Evolutionary conservation across 768 basidiomycete genomes (phyloP).

Genomic region (Phanerodontia chrysosporium): DNA sequence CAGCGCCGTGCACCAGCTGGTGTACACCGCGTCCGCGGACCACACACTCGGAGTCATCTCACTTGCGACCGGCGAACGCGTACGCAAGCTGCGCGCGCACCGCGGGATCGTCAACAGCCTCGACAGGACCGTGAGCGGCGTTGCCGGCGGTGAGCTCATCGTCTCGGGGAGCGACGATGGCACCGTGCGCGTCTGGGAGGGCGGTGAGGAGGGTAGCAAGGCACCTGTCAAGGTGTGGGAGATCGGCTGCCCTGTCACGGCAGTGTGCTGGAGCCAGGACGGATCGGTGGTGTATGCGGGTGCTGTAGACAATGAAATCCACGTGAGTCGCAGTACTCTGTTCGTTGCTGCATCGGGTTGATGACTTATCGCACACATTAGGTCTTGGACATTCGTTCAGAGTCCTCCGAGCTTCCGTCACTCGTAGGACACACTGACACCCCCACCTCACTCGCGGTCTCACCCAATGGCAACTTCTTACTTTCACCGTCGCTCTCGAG

Average conservation of each 20-base stretch:
- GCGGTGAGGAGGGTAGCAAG: constrained; percentile 70
- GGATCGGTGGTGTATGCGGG: constrained; percentile 88
- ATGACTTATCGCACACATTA: constrained; percentile 27
- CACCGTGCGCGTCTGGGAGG: constrained; percentile 89
- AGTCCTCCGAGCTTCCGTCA: constrained; percentile 45
- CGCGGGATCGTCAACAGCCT: constrained; percentile 87
- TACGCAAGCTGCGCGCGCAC: constrained; percentile 82
- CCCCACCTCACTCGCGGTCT: constrained; percentile 88
- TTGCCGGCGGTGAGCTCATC: constrained; percentile 80
- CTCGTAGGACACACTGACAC: constrained; percentile 89
- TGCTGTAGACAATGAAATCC: constrained; percentile 93
- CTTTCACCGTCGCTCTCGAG: constrained; percentile 91
- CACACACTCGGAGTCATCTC: constrained; percentile 75
- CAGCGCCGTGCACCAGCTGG: constrained; percentile 66
- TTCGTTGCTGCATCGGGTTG: constrained; percentile 1
- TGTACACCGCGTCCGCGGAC: constrained; percentile 91
- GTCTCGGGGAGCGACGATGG: constrained; percentile 92
- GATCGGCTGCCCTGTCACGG: constrained; percentile 85
- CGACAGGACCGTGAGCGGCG: constrained; percentile 81
- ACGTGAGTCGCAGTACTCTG: constrained; percentile 52
- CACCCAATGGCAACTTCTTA: constrained; percentile 82
- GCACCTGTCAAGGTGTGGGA: constrained; percentile 77
- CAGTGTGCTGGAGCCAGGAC: constrained; percentile 90
- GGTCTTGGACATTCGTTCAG: constrained; percentile 82
- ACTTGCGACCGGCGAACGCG: constrained; percentile 77